Evolutionary conservation across 345 rosid genomes (phyloP).

Genomic region (Psidium friedrichsthalianum): DNA sequence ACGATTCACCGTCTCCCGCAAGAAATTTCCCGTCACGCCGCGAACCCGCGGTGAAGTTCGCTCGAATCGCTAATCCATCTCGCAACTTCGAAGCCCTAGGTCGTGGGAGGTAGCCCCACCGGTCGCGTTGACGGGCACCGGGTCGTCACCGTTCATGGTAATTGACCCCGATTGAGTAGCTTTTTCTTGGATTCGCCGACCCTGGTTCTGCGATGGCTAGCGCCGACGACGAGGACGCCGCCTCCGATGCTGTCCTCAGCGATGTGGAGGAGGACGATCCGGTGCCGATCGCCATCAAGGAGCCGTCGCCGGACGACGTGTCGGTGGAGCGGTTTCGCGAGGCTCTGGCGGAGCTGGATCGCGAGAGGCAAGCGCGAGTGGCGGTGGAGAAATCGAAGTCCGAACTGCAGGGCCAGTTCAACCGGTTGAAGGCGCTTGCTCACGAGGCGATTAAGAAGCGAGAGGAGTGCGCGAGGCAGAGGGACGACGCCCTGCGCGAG

Average conservation of each 20-base stretch:
- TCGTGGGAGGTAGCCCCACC: background rate
- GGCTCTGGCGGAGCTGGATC: slow-evolving; percentile 71
- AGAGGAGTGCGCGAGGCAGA: slow-evolving; percentile 58
- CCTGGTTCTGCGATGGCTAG: slow-evolving; percentile 30
- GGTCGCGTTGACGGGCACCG: background rate
- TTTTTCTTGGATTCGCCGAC: background rate
- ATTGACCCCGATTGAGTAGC: background rate
- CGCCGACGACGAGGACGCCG: slow-evolving; percentile 47
- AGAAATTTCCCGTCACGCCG: background rate
- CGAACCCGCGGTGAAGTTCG: background rate
- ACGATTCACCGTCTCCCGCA: background rate
- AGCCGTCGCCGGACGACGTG: slow-evolving; percentile 28
- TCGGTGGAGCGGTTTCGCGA: slow-evolving; percentile 47
- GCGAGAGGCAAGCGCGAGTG: slow-evolving; percentile 77
- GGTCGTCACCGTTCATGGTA: background rate
- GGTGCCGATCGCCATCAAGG: slow-evolving; percentile 24
- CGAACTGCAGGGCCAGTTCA: slow-evolving; percentile 51
- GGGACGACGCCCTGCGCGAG: slow-evolving; percentile 71
- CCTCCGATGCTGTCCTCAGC: slow-evolving; percentile 70
- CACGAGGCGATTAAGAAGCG: slow-evolving; percentile 85
- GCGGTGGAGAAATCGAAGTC: slow-evolving; percentile 66
- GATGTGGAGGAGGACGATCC: slow-evolving; percentile 84
- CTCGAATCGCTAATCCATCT: background rate
- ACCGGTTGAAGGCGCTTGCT: slow-evolving; percentile 59
- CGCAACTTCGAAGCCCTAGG: background rate